Evolutionary conservation across 495 filamentous ascomycete genomes (phyloP).

Genomic region (Glonium stellatum): DNA sequence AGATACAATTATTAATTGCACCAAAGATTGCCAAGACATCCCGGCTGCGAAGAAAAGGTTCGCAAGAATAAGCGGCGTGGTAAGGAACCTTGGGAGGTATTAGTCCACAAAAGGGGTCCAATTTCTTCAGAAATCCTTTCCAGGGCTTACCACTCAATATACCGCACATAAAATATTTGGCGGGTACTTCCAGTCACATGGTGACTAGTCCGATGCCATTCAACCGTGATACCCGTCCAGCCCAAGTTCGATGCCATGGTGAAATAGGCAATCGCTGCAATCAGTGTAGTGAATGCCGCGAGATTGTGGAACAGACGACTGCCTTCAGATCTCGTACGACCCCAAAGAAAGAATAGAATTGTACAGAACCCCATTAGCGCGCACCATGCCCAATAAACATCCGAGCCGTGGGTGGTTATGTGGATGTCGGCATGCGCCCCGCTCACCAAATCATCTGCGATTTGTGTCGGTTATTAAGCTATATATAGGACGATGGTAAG

Average conservation of each 20-base stretch:
- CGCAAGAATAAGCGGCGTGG: conserved; percentile 47
- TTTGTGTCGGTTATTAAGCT: background rate
- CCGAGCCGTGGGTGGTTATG: conserved; percentile 54
- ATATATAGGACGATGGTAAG: background rate
- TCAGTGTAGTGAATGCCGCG: conserved; percentile 49
- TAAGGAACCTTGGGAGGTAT: conserved; percentile 28
- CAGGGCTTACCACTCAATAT: conserved; percentile 50
- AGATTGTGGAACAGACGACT: conserved; percentile 63
- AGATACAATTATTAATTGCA: conserved; percentile 52
- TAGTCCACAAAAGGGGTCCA: background rate
- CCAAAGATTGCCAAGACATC: conserved; percentile 56
- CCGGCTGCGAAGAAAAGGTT: conserved; percentile 54
- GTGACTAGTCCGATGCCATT: conserved; percentile 42
- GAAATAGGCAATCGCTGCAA: conserved; percentile 59
- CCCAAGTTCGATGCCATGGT: conserved; percentile 61
- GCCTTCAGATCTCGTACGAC: conserved; percentile 42
- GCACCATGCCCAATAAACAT: conserved; percentile 51
- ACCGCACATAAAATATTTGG: conserved; percentile 63
- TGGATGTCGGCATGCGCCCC: conserved; percentile 42
- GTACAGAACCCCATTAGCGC: conserved; percentile 42
- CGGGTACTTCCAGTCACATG: conserved; percentile 42
- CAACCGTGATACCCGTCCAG: conserved; percentile 50
- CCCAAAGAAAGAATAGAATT: conserved; percentile 38
- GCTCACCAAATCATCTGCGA: conserved; percentile 23
- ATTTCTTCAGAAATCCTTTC: background rate